A percentile compares a stretch with the other conserved stretches of the same genome.
These are phyloP conservation scores for Cyphellophora europaea DNA, from an alignment of 2,329 filamentous ascomycete species.

Conservation along the genomic window DNA sequence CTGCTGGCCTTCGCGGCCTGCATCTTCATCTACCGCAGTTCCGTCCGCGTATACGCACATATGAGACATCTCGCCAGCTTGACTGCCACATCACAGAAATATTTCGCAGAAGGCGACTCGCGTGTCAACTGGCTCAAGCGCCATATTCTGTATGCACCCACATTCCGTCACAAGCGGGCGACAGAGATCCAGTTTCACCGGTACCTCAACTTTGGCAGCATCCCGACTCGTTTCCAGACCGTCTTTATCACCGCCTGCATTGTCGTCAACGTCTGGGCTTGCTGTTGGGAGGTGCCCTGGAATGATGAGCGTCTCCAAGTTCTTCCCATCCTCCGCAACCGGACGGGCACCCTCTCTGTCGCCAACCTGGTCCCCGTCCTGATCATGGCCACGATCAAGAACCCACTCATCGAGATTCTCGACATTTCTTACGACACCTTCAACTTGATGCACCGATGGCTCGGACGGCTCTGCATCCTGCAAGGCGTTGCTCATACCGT, in stretches of 20 bases:
- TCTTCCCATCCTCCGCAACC: slow-evolving; percentile 32
- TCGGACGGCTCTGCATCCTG: slow-evolving; percentile 61
- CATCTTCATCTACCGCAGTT: slow-evolving; percentile 59
- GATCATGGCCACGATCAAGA: slow-evolving; percentile 32
- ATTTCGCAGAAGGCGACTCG: slow-evolving; percentile 54
- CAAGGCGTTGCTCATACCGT: slow-evolving; percentile 62
- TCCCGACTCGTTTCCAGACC: slow-evolving; percentile 37
- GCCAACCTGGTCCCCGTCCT: slow-evolving; percentile 35
- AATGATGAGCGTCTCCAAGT: slow-evolving; percentile 23
- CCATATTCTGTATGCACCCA: slow-evolving; percentile 46
- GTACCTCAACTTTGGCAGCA: slow-evolving; percentile 34
- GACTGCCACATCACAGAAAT: slow-evolving; percentile 57
- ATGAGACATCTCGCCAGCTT: slow-evolving; percentile 66
- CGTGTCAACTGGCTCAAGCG: slow-evolving; percentile 60
- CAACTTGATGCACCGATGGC: slow-evolving; percentile 65
- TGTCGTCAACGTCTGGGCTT: slow-evolving; percentile 39
- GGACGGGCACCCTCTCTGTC: slow-evolving; percentile 31
- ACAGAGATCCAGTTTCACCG: slow-evolving; percentile 34
- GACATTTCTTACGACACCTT: slow-evolving; percentile 34
- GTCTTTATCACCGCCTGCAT: slow-evolving; percentile 31
- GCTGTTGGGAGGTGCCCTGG: slow-evolving; percentile 37
- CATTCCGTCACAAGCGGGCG: slow-evolving; percentile 35
- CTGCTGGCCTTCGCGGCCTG: slow-evolving; percentile 54
- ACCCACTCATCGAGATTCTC: slow-evolving; percentile 33
- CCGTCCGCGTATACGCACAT: slow-evolving; percentile 54